Evolutionary conservation across 768 basidiomycete genomes (phyloP), one percentile per base, ranked within the genome.

Genomic region (Gloeostereum incarnatum): DNA sequence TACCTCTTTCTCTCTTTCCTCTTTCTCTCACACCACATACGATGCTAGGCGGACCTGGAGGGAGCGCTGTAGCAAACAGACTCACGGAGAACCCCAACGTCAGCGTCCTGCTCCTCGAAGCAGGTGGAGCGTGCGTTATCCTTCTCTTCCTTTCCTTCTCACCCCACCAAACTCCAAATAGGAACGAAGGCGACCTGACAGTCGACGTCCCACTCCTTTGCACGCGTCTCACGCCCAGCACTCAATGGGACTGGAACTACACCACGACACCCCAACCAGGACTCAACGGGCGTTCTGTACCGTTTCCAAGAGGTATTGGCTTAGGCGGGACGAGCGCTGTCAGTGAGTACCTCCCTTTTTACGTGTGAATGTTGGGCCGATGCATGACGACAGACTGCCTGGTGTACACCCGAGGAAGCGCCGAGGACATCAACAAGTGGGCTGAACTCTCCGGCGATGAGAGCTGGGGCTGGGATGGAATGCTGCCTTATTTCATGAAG

Each of bases 221-320:
- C 11, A 41, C 46, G 7, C 35, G 31, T 31, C 38, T 38, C 5
- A 42, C 41, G 30, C 46, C 45, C 5, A 40, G 40, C 22, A 50
- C 50, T 5, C 24, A 27, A 10, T 45, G 38, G 35, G 45, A 50
- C 36, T 52, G 50, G 50, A 52, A 52, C 24, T 52, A 43, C 31
- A 50, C 50, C 18, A 45, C 50, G 16, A 44, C 39, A 1, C 52
- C 52, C 6, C 53, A 54, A 34, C 5, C 34, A 3, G 42, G 36
- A 9, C 39, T 54, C 10, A 47, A 49, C 34, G 41, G 41, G 17
- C 46, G 49, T 4, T 14, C 30, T 11, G 36, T 53, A 21, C 36
- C 45, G 2, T 54, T 49, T 26, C 43, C 52, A 1, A 40, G 49
- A 30, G 53, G 53, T 7, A 33, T 39, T 25, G 39, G 46, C 19